Conservation (phyloP, 208 protist genomes). For the Sergeia podlipaevii region DNA sequence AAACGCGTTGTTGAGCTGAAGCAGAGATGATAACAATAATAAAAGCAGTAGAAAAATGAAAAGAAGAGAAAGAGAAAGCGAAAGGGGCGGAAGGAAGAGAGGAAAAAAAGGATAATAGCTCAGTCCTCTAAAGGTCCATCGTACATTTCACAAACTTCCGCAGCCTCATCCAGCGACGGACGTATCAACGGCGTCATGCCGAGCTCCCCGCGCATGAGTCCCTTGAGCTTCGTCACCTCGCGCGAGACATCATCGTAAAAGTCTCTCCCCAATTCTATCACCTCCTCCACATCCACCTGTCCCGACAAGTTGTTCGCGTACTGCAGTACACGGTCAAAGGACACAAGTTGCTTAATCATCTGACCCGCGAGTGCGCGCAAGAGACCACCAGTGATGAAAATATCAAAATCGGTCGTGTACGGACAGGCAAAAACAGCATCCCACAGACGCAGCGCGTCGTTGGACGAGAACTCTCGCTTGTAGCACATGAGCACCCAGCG, state of each 20-base stretch:
- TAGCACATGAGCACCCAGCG: constrained; percentile 84
- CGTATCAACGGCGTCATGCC: not conserved
- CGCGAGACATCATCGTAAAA: constrained; percentile 64
- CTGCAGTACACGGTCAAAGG: constrained; percentile 57
- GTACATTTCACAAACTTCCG: too few relatives aligned
- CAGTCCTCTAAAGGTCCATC: too few relatives aligned
- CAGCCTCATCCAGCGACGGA: too few relatives aligned
- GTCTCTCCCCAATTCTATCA: constrained; percentile 42
- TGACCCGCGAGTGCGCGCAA: constrained; percentile 40
- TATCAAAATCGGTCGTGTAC: constrained; percentile 57
- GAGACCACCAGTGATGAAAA: constrained; percentile 62
- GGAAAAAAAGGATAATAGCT: too few relatives aligned
- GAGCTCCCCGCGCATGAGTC: constrained; percentile 2
- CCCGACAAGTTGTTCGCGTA: constrained; percentile 53
- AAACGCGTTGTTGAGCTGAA: too few relatives aligned
- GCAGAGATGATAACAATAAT: too few relatives aligned
- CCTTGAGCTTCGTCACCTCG: constrained; percentile 19
- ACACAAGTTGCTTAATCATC: constrained; percentile 42
- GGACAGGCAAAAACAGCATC: constrained; percentile 77
- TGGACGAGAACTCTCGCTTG: constrained; percentile 74
- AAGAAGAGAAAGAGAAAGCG: too few relatives aligned
- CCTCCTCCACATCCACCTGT: constrained; percentile 34
- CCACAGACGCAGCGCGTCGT: constrained; percentile 78
- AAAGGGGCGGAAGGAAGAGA: too few relatives aligned
- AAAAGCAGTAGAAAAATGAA: too few relatives aligned